Evolutionary conservation across 2,329 filamentous ascomycete genomes (phyloP).

Genomic region (Tolypocladium album): DNA sequence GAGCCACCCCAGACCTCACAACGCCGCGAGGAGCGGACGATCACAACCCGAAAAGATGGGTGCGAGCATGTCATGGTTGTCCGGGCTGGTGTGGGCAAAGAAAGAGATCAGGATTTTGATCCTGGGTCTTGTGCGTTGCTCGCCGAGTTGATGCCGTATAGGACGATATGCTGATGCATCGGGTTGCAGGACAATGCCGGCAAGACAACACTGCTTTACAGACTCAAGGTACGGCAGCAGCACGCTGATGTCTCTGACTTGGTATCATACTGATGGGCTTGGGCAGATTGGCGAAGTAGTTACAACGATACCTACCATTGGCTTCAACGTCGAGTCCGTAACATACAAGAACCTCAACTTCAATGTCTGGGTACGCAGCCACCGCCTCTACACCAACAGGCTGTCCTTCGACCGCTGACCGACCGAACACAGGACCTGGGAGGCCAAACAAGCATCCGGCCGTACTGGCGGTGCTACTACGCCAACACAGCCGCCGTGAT

Average conservation of each 20-base stretch:
- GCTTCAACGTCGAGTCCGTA: constrained; percentile 98
- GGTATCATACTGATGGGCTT: background rate
- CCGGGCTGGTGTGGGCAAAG: constrained; percentile 72
- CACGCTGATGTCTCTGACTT: background rate
- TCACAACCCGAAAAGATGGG: constrained; percentile 40
- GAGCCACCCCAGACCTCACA: background rate
- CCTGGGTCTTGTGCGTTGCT: constrained; percentile 65
- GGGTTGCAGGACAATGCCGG: constrained; percentile 78
- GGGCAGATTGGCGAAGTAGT: constrained; percentile 91
- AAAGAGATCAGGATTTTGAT: constrained; percentile 98
- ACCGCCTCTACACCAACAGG: background rate
- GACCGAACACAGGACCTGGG: constrained; percentile 61
- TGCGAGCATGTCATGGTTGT: constrained; percentile 57
- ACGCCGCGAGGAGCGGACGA: constrained; percentile 4
- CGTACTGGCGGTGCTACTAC: constrained; percentile 99
- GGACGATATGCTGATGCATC: constrained; percentile 7
- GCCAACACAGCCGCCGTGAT: constrained; percentile 97
- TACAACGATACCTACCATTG: constrained; percentile 97
- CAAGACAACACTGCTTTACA: constrained; percentile 94
- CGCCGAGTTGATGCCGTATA: background rate
- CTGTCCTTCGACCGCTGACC: background rate
- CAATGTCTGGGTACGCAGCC: constrained; percentile 78
- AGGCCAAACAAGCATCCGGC: constrained; percentile 95
- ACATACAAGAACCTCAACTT: constrained; percentile 98
- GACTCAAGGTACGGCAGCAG: constrained; percentile 61